Percentiles rank a stretch among this genome's conserved stretches.
phyloP scores from a whole-genome alignment of 768 basidiomycete species.

The Collybiopsis luxurians region DNA sequence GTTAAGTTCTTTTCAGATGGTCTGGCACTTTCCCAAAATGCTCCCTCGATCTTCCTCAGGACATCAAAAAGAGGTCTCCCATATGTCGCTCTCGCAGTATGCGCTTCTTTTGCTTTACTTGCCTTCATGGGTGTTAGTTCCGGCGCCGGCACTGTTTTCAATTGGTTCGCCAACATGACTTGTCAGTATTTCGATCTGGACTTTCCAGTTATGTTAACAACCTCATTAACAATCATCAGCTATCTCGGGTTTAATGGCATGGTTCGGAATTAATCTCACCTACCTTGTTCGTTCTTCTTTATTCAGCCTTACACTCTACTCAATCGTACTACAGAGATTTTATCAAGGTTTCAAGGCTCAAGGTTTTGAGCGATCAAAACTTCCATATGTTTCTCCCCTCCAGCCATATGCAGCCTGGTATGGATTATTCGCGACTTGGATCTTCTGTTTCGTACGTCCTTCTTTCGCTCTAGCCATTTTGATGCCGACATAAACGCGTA shows the following conservation, averaged over 20 bases:
- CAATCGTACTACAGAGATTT: constrained; percentile 54
- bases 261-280: constrained; percentile 75
- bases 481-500: not conserved
- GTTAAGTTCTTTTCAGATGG: constrained; percentile 52
- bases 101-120: constrained; percentile 62
- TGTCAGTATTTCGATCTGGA: constrained; percentile 33
- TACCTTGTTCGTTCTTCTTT: constrained; percentile 30
- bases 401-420: constrained; percentile 76
- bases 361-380: constrained; percentile 63
- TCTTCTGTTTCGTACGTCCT: constrained; percentile 61
- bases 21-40: constrained; percentile 75
- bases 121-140: constrained; percentile 76
- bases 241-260: constrained; percentile 67
- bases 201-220: constrained; percentile 45
- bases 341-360: constrained; percentile 79
- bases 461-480: not conserved
- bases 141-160: constrained; percentile 73
- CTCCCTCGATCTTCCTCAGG: constrained; percentile 73
- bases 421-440: constrained; percentile 33
- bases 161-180: constrained; percentile 80
- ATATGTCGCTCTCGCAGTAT: constrained; percentile 65
- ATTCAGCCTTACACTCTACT: not conserved
- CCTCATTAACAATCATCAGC: constrained; percentile 33
- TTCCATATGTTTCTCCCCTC: constrained; percentile 68
- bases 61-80: constrained; percentile 78